A percentile compares a stretch with the other conserved stretches of the same genome.
phyloP scores from a whole-genome alignment of 1,139 yeast genomes.

The Taiozyma sp. region DNA sequence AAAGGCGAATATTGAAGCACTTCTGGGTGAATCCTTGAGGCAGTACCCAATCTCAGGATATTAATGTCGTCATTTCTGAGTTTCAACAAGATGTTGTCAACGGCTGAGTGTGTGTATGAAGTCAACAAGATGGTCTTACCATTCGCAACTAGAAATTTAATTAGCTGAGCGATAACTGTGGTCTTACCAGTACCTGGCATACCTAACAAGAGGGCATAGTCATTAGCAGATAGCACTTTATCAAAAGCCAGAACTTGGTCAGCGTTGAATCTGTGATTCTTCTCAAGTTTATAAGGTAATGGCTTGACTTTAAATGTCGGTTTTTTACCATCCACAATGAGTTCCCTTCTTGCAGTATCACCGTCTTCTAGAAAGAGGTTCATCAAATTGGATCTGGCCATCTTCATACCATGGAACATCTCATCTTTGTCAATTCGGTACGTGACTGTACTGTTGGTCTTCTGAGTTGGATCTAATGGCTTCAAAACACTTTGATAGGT shows the following conservation, averaged over 20 bases:
- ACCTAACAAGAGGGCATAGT: slow-evolving; percentile 80
- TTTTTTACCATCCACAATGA: slow-evolving; percentile 55
- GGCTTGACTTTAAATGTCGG: slow-evolving; percentile 39
- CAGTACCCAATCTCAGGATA: slow-evolving; percentile 55
- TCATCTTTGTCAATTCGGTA: slow-evolving; percentile 83
- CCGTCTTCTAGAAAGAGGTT: slow-evolving; percentile 59
- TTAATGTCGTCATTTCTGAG: slow-evolving; percentile 46
- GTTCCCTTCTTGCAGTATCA: slow-evolving; percentile 45
- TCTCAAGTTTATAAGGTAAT: slow-evolving; percentile 20
- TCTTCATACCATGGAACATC: slow-evolving; percentile 66
- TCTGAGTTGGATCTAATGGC: slow-evolving; percentile 13
- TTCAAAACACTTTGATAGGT: slow-evolving; percentile 43
- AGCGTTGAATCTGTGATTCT: slow-evolving; percentile 39
- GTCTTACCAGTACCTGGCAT: slow-evolving; percentile 99
- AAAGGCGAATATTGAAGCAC: slow-evolving; percentile 52
- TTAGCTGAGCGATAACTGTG: slow-evolving; percentile 78
- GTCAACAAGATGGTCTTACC: slow-evolving; percentile 72
- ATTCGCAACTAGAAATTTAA: slow-evolving; percentile 51
- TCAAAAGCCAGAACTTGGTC: slow-evolving; percentile 73
- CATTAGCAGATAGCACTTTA: slow-evolving; percentile 58
- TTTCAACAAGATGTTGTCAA: slow-evolving; percentile 83
- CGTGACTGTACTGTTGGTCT: slow-evolving; percentile 18
- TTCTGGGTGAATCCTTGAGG: slow-evolving; percentile 56
- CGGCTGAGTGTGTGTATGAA: slow-evolving; percentile 94
- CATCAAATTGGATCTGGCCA: slow-evolving; percentile 73